Conservation (phyloP, 164 flowering plant genomes). For the Hamamelis virginiana region DNA sequence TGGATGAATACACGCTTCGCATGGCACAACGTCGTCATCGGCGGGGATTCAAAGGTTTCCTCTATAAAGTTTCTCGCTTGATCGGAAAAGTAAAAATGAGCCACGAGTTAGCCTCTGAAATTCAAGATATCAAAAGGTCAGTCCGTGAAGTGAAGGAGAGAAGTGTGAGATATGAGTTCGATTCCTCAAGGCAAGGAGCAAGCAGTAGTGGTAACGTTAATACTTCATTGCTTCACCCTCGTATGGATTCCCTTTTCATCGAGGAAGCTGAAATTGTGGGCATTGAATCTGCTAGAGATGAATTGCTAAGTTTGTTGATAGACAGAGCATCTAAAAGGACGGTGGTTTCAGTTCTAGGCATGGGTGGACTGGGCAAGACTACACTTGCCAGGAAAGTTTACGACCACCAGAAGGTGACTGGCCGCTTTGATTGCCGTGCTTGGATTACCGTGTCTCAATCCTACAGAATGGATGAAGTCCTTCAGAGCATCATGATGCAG, state of each 20-base stretch:
- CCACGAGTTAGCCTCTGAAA: not conserved
- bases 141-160: constrained; percentile 1
- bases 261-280: constrained; percentile 25
- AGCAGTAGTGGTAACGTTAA: not conserved
- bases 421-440: constrained; percentile 21
- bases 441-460: constrained; percentile 34
- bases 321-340: not conserved
- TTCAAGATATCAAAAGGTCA: constrained; percentile 2
- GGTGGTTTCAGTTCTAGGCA: constrained; percentile 25
- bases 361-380: constrained; percentile 45
- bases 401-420: not conserved
- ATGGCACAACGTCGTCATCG: not conserved
- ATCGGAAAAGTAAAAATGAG: not conserved
- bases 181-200: not conserved
- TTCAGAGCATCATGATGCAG: constrained; percentile 4
- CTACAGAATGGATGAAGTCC: constrained; percentile 8
- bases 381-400: constrained; percentile 29
- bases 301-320: constrained; percentile 1
- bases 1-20: constrained; percentile 12
- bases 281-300: constrained; percentile 2
- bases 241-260: constrained; percentile 4
- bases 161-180: not conserved
- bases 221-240: constrained; percentile 9
- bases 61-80: not conserved
- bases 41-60: not conserved